Base-by-base conservation (phyloP, 129 eudicot genomes). In the Flaveria linearis region DNA sequence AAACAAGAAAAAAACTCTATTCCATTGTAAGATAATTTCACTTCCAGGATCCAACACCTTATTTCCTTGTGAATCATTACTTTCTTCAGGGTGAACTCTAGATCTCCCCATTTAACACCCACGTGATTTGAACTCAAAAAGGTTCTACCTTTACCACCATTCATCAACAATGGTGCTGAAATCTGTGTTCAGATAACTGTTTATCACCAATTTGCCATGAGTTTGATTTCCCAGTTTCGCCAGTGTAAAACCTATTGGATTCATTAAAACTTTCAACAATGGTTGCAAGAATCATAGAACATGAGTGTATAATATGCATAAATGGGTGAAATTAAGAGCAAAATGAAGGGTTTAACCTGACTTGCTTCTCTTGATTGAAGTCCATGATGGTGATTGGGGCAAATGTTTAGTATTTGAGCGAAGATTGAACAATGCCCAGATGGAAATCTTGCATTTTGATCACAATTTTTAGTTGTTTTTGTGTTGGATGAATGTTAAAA, bases 11-110 rank as follows among this genome's bases (percentile, higher is more conserved):
- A n/a, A 93, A 26, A 93, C 74, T 20, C 91, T 84, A 67, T 93
- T 91, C 98, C 98, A 93, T 76, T 86, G 80, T 68, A 87, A 61
- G n/a, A 90, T 84, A 36, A 74, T 71, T 46, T 88, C 98, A 81
- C 96, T 87, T 39, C 91, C 90, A 49, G 98, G 98, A 84, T 93
- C 98, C 18, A 93, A 80, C 58, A 88, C 74, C 69, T 69, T 83
- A 49, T 41, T 83, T 22, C 79, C 77, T 28, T 80, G 64, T 66
- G 88, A 84, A 33, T 83, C 84, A 30, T 76, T 66, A 68, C 20
- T 82, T 79, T 83, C 87, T 56, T 75, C 81, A 15, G 98, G 91
- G 57, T 78, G 85, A 71, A 91, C 79, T 56, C 83, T 86, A 3
- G 82, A 86, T 71, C 69, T 84, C 28, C 87, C 93, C 51, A 88